Conservation (phyloP, 2,329 filamentous ascomycete genomes). For the Shiraia bambusicola region DNA sequence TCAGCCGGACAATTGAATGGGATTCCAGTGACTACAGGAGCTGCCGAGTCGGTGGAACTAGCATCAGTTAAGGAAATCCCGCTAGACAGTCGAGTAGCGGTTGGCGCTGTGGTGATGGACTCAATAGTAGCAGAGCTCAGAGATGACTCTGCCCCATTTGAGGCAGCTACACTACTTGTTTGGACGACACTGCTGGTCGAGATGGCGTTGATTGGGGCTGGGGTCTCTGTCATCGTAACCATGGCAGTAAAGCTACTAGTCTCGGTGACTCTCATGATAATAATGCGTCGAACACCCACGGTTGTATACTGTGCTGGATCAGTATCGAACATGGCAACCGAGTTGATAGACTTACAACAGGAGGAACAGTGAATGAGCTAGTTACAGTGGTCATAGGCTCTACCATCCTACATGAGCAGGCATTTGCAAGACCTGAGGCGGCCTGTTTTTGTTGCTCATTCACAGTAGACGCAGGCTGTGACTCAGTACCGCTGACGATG, state of each 20-base stretch:
- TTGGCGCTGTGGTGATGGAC: not conserved
- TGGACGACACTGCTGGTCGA: not conserved
- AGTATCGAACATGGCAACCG: not conserved
- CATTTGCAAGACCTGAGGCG: conserved; percentile 26
- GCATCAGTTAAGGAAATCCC: not conserved
- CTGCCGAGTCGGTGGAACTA: conserved; percentile 1
- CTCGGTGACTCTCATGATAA: conserved; percentile 10
- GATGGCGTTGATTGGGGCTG: not conserved
- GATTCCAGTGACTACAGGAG: conserved; percentile 22
- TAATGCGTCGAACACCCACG: conserved; percentile 17
- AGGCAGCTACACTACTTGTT: not conserved
- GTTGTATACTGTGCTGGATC: conserved; percentile 15
- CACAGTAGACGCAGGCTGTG: conserved; percentile 9
- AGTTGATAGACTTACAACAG: conserved; percentile 23
- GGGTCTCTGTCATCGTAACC: conserved; percentile 7
- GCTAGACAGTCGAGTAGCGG: conserved; percentile 1
- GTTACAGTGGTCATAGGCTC: conserved; percentile 34
- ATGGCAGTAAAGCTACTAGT: conserved; percentile 12
- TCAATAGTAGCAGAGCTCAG: conserved; percentile 1
- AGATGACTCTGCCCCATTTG: not conserved
- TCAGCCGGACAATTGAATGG: conserved; percentile 30
- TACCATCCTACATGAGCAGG: conserved; percentile 35
- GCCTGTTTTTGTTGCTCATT: conserved; percentile 18
- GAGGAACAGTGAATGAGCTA: conserved; percentile 22
- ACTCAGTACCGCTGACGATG: conserved; percentile 19